Evolutionary conservation across 805 yeast genomes (phyloP), one percentile per base, ranked within the genome.

Genomic region (Wickerhamomyces silvicola): DNA sequence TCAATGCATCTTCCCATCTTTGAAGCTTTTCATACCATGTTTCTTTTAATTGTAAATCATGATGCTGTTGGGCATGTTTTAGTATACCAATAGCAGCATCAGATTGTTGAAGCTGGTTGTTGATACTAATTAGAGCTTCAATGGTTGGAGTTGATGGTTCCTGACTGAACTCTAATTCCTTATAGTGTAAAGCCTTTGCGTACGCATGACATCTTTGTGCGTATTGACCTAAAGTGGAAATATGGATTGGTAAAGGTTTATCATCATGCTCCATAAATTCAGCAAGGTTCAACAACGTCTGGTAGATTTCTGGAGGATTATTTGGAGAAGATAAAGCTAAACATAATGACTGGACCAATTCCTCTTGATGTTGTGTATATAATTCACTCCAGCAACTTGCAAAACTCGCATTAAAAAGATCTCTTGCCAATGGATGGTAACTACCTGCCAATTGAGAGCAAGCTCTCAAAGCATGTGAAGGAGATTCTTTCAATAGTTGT

Each of bases 211-310:
- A 85, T 39, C 92, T 70, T 51, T 85, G 94, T 4, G 97, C 96
- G 52, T 87, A 90, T 45, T 80, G 86, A 4, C 97, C 95, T 38
- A 92, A 63, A 0, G 94, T 83, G 4, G 88, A 75, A n/a, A 84
- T 83, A 21, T 94, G 81, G 26, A 92, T 82, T 0, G 97, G 97
- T 37, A 92, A 66, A 0, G 96, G 83, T 48, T 87, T 88, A 45
- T 87, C 97, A 56, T 90, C 97, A 48, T 90, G 97, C 52, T 92
- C 99, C 92, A 92, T 81, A 50, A 83, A 92, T 56, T 92, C 99
- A 0, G 95, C 95, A 35, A 92, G 63, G 42, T 90, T 88, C 44
- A 92, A 65, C 37, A 92, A 65, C 2, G 87, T 81, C 52, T 92
- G 97, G 48, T 87, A 81, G 27, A 92, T 88, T 46, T 92, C 99